Evolutionary conservation across 352 stramenopile species (phyloP).

Genomic region (Phytophthora cryptogea): DNA sequence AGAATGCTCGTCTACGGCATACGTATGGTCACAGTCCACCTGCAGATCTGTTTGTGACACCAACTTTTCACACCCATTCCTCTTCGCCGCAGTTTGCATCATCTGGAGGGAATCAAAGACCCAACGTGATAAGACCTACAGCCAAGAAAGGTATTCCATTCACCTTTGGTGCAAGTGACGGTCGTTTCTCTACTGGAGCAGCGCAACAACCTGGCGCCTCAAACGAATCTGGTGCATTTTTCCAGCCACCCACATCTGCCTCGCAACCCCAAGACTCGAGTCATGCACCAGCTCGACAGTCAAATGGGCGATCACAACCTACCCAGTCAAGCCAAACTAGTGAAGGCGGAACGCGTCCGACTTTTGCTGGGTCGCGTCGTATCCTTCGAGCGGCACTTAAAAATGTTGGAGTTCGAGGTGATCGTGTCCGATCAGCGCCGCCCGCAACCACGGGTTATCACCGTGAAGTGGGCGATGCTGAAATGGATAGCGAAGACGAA

Average conservation of each 20-base stretch:
- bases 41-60: slow-evolving; percentile 54
- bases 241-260: background rate
- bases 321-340: slow-evolving; percentile 5
- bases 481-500: slow-evolving; percentile 43
- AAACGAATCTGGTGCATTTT: slow-evolving; percentile 2
- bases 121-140: slow-evolving; percentile 9
- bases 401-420: slow-evolving; percentile 18
- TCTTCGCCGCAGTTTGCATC: slow-evolving; percentile 17
- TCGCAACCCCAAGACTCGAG: background rate
- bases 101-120: slow-evolving; percentile 3
- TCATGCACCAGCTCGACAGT: background rate
- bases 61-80: slow-evolving; percentile 35
- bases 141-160: slow-evolving; percentile 12
- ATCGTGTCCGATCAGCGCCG: slow-evolving; percentile 25
- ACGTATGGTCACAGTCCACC: slow-evolving; percentile 34
- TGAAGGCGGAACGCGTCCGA: slow-evolving; percentile 5
- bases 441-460: slow-evolving; percentile 1
- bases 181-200: background rate
- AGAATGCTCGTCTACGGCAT: slow-evolving; percentile 35
- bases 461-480: slow-evolving; percentile 23
- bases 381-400: slow-evolving; percentile 40
- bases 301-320: slow-evolving; percentile 8
- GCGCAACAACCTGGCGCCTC: slow-evolving; percentile 1
- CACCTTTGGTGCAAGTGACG: slow-evolving; percentile 5
- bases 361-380: slow-evolving; percentile 31